Percentiles rank a stretch among this genome's conserved stretches.
phyloP scores from a whole-genome alignment of 2,329 filamentous ascomycete species.

The Curvularia verruculosa region DNA sequence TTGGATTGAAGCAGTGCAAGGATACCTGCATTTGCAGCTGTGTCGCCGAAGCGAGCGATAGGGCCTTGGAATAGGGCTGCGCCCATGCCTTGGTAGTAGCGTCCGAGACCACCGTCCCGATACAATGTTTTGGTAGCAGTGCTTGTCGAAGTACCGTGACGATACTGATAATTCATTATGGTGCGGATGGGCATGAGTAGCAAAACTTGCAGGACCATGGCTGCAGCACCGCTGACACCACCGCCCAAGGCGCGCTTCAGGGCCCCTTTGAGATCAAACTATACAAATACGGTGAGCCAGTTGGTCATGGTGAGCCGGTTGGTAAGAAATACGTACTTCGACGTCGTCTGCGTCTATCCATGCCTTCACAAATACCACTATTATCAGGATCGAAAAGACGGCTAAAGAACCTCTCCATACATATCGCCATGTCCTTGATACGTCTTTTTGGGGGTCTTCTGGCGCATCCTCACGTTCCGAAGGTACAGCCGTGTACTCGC shows the following conservation, averaged over 20 bases:
- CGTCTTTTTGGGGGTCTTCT: slow-evolving; percentile 19
- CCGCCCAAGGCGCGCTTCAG: slow-evolving; percentile 37
- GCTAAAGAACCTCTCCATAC: slow-evolving; percentile 25
- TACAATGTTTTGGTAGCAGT: slow-evolving; percentile 36
- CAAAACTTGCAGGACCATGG: slow-evolving; percentile 40
- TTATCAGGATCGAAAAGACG: slow-evolving; percentile 18
- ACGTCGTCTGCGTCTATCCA: slow-evolving; percentile 40
- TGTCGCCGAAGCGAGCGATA: slow-evolving; percentile 39
- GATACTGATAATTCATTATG: slow-evolving; percentile 43
- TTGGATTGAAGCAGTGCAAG: slow-evolving; percentile 37
- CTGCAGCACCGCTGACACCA: slow-evolving; percentile 37
- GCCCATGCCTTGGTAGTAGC: slow-evolving; percentile 36
- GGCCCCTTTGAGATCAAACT: slow-evolving; percentile 38
- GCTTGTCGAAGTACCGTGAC: slow-evolving; percentile 33
- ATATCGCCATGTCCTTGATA: slow-evolving; percentile 24
- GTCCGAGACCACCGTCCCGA: slow-evolving; percentile 31
- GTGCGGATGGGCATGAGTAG: slow-evolving; percentile 40
- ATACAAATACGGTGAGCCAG: background rate
- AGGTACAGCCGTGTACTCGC: slow-evolving; percentile 2
- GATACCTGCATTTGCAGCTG: slow-evolving; percentile 40
- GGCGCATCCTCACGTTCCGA: slow-evolving; percentile 12
- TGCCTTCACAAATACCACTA: slow-evolving; percentile 34
- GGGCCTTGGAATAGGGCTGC: slow-evolving; percentile 37
- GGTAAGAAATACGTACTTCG: slow-evolving; percentile 22
- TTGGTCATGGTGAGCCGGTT: background rate